A percentile compares a stretch with the other conserved stretches of the same genome.
Evolutionary conservation across 148 eudicot genomes (phyloP).

Genomic region (Camellia japonica): DNA sequence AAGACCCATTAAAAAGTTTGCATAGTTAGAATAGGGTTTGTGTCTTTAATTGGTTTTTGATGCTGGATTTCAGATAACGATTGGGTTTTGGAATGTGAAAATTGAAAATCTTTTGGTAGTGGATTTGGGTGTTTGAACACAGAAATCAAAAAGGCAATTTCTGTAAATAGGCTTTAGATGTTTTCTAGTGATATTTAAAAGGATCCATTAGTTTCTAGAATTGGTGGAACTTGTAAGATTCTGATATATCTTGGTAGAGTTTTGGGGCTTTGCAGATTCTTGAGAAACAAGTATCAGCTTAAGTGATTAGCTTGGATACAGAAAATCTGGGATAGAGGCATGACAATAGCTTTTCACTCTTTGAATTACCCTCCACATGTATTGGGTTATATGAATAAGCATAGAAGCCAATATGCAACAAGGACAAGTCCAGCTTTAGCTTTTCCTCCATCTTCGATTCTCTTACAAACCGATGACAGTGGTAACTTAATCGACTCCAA

Average conservation of each 20-base stretch:
- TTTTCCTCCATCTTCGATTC: constrained; percentile 22
- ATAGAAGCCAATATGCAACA: constrained; percentile 14
- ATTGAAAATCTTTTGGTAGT: not conserved
- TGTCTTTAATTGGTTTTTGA: constrained; percentile 1
- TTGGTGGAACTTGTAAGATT: not conserved
- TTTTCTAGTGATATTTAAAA: not conserved
- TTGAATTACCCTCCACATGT: constrained; percentile 24
- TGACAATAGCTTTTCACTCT: constrained; percentile 25
- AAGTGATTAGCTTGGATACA: not conserved
- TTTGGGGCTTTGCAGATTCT: not conserved
- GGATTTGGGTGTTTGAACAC: not conserved
- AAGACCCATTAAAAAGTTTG: not conserved
- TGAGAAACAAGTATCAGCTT: not conserved
- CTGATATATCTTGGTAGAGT: not conserved
- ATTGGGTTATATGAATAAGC: constrained; percentile 21
- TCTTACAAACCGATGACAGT: constrained; percentile 22
- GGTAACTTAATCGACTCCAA: constrained; percentile 22
- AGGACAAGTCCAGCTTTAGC: constrained; percentile 27
- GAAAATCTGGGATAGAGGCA: not conserved
- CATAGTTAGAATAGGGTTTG: not conserved
- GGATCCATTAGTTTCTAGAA: not conserved
- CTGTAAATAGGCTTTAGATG: not conserved
- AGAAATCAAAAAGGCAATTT: not conserved
- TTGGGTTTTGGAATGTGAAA: not conserved
- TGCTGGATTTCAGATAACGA: not conserved